Evolutionary conservation across 2,329 filamentous ascomycete species (phyloP).

Genomic region (Drechslerella coelobrocha): DNA sequence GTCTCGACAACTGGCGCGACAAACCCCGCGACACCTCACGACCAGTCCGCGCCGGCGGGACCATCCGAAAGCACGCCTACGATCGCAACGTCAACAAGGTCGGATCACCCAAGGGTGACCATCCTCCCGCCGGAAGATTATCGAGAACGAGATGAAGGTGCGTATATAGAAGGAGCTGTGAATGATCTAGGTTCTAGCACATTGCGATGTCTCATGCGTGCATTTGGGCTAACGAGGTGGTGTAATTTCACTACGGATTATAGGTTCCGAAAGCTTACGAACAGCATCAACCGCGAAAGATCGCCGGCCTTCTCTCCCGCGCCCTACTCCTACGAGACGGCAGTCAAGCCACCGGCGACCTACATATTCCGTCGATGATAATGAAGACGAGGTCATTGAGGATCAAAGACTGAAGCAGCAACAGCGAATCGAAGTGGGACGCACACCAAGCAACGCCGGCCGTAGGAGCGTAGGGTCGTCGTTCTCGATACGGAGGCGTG

Average conservation of each 20-base stretch:
- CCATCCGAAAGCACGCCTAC: conserved; percentile 34
- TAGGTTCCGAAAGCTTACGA: conserved; percentile 25
- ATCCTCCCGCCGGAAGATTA: conserved; percentile 44
- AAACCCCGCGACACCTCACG: background rate
- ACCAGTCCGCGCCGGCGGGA: background rate
- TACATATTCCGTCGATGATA: conserved; percentile 46
- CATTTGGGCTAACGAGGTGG: conserved; percentile 13
- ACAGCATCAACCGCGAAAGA: conserved; percentile 26
- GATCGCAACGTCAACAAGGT: conserved; percentile 22
- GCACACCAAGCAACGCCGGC: background rate
- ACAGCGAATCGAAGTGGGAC: conserved; percentile 20
- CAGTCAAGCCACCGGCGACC: conserved; percentile 34
- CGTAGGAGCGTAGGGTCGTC: conserved; percentile 18
- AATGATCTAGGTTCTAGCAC: background rate
- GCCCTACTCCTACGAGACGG: conserved; percentile 29
- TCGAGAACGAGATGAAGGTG: conserved; percentile 38
- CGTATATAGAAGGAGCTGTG: background rate
- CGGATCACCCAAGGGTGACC: conserved; percentile 37
- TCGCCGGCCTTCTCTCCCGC: conserved; percentile 21
- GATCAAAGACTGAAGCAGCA: conserved; percentile 31
- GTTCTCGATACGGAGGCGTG: conserved; percentile 22
- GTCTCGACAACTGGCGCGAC: conserved; percentile 17
- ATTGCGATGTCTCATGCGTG: conserved; percentile 2
- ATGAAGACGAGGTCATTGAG: conserved; percentile 37
- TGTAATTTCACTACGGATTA: background rate